Base-by-base conservation (phyloP, 1,284 basidiomycete genomes). In the Sanghuangporus weigelae region DNA sequence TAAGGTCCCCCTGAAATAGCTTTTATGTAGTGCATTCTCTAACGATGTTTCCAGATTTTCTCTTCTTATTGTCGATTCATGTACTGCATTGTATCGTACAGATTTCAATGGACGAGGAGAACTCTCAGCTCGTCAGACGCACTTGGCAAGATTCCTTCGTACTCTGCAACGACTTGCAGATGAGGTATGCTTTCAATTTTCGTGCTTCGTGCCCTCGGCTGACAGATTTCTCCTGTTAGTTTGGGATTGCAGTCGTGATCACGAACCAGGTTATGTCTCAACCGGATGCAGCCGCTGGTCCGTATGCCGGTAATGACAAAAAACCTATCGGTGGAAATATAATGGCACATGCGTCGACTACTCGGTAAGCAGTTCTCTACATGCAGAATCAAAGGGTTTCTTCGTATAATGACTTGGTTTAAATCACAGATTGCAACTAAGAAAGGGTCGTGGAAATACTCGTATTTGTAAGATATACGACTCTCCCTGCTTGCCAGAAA, bases 191-290 rank as follows among this genome's bases (percentile, higher is more conserved):
- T 35, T 59, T 8, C 8, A 26, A 8, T 48, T 31, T 44, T 26
- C 2, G 48, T 23, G 54, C 14, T 44, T 42, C 46, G 49, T 16
- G 21, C 63, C 38, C 48, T 44, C 31, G 23, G 51, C 49, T 26
- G 44, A 38, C 63, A 59, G 46, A 23, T 16, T n/a, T 39, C 0
- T 7, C 40, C 55, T 31, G 5, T 8, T 66, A 96, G 94, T 99
- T 95, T 71, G 97, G 96, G 38, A 93, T 99, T 35, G 96, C 96
- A 0, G 96, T 99, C 16, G 95, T 99, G 3, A 89, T 98, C 59
- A 95, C 95, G 5, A 99, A 99, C 74, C 97, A 99, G 76, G 97
- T 99, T 65, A 98, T 99, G 81, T 98, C 97, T 16, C 96, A 90
- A 68, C 96, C 97, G 1, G 97, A 99, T 72, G 93, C 92, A 12